These are phyloP conservation scores for Hanseniaspora guilliermondii DNA, from an alignment of 805 yeast genomes.

Conservation along the genomic window DNA sequence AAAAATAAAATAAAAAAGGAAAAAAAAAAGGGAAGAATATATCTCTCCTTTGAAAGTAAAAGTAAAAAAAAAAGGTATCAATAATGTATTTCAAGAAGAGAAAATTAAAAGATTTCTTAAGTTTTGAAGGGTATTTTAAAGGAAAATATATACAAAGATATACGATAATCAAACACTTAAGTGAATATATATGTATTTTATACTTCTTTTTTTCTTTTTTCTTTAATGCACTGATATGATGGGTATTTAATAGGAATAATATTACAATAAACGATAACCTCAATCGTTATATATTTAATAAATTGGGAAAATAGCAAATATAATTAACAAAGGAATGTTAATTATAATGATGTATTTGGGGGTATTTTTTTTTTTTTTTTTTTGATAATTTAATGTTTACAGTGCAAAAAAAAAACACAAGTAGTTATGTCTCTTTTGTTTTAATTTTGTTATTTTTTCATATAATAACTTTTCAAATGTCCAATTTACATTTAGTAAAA, in stretches of 20 bases:
- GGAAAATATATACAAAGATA: neutral
- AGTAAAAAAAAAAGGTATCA: neutral
- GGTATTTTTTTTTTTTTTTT: neutral
- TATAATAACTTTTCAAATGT: neutral
- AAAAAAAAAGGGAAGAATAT: too few species aligned
- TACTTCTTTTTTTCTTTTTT: neutral
- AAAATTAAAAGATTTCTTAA: neutral
- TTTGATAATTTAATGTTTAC: neutral
- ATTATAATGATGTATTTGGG: neutral
- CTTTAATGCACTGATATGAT: neutral
- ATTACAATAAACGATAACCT: constrained; percentile 3
- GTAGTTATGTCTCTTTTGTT: neutral
- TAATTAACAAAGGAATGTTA: neutral
- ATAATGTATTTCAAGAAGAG: neutral
- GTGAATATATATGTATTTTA: neutral
- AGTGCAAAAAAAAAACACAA: neutral
- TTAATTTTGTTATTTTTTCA: neutral
- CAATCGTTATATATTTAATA: neutral
- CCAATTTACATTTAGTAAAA: constrained; percentile 29
- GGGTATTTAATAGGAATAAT: constrained; percentile 9
- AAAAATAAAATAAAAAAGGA: neutral
- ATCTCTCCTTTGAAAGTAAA: too few species aligned
- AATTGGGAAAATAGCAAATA: neutral
- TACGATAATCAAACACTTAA: neutral
- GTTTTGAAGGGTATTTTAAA: neutral